Percentiles rank a stretch among this genome's conserved stretches.
phyloP scores from a whole-genome alignment of 2,329 filamentous ascomycete genomes.

The Nemania serpens region DNA sequence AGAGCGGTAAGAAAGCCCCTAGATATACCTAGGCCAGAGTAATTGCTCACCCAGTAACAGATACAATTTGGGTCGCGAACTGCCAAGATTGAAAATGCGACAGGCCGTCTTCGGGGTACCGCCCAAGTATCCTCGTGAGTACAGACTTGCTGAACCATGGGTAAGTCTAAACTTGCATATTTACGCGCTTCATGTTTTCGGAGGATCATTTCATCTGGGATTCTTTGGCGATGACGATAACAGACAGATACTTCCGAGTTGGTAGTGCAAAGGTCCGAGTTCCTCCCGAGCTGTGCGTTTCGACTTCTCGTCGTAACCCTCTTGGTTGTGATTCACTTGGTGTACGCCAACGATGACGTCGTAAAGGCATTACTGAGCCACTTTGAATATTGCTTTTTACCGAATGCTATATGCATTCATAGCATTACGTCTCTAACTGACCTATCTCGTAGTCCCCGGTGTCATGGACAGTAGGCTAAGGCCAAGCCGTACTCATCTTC shows the following conservation, averaged over 20 bases:
- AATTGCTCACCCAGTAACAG: constrained; percentile 45
- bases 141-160: constrained; percentile 11
- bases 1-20: constrained; percentile 66
- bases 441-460: neutral
- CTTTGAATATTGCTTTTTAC: neutral
- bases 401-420: neutral
- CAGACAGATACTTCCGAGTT: constrained; percentile 76
- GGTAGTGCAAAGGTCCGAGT: constrained; percentile 30
- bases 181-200: neutral
- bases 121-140: constrained; percentile 53
- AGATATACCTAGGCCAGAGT: no score
- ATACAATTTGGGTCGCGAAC: constrained; percentile 84
- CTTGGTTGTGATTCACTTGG: constrained; percentile 35
- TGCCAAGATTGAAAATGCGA: constrained; percentile 74
- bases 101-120: constrained; percentile 69
- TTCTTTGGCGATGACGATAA: constrained; percentile 65
- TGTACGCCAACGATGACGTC: constrained; percentile 51
- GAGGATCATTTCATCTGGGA: neutral
- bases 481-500: neutral
- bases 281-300: constrained; percentile 53
- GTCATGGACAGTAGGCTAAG: neutral
- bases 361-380: constrained; percentile 71
- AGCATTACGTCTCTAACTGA: neutral
- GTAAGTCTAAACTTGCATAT: constrained; percentile 1
- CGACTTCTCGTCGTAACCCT: constrained; percentile 53